Base-by-base conservation (phyloP, 164 flowering plant genomes). In the Magnolia sinica region DNA sequence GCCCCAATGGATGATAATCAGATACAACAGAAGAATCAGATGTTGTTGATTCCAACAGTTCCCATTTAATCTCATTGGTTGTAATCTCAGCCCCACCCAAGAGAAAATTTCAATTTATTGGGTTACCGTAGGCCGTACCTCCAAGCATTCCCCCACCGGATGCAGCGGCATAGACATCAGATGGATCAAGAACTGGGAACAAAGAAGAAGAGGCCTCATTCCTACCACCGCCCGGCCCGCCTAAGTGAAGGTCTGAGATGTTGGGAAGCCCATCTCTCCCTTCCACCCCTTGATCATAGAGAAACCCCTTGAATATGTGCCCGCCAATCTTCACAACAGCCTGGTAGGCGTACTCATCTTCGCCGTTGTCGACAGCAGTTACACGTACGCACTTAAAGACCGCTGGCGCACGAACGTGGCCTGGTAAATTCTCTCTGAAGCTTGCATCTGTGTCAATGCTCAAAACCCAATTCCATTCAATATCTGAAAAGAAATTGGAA, bases 241-340 rank as follows among this genome's bases (percentile, higher is more conserved):
- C 97, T 74, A 95, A 85, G 83, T 95, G 93, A 81, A 95, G 79
- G 68, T 95, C 98, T 0, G 98, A 89, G 7, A 95, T 55, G 72
- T 92, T 90, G 0, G 96, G 98, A 77, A 92, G 81, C 37, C 83
- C 88, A 2, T 93, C 93, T 16, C 58, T 50, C 6, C 80, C 70
- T 51, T 90, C 93, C 29, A 78, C 82, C 5, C 98, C 96, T 85
- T 91, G 95, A 82, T 93, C 92, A 64, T 95, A 93, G 3, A 95
- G 72, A 72, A 95, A 88, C 10, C 98, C 98, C 76, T 93, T 93
- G 79, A 92, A 95, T 19, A 95, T 90, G 81, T 89, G 98, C 14
- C 99, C 98, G 4, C 94, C 93, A 27, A 95, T 95, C 81, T 85
- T 93, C 31, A 94, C 99, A 29, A 90, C 86, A 0, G 96, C 98